These are phyloP conservation scores for Cutaneotrichosporon arboriforme DNA, from an alignment of 1,284 basidiomycete genomes.

Conservation along the genomic window DNA sequence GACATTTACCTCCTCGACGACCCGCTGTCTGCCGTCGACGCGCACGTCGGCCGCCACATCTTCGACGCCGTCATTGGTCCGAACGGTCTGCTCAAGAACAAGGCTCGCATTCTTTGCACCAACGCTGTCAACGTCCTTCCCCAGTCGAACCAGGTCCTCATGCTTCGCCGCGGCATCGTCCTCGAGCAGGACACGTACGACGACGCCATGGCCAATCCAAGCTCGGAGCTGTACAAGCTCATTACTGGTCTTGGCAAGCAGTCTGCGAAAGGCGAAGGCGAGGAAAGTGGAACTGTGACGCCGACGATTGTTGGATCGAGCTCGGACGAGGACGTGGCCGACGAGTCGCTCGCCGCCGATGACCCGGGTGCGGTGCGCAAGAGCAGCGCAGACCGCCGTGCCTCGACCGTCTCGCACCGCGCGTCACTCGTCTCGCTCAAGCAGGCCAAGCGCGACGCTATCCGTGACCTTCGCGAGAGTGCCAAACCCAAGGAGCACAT, in stretches of 20 bases:
- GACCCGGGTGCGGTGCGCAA: constrained; percentile 35
- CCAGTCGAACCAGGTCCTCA: constrained; percentile 72
- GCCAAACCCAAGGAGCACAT: constrained; percentile 64
- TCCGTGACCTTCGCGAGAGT: constrained; percentile 46
- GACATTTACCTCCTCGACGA: constrained; percentile 57
- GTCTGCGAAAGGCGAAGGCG: constrained; percentile 34
- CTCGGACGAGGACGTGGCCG: constrained; percentile 30
- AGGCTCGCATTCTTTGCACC: constrained; percentile 82
- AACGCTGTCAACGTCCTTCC: constrained; percentile 76
- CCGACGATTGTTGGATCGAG: constrained; percentile 33
- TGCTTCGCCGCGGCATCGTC: constrained; percentile 76
- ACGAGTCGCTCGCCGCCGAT: constrained; percentile 28
- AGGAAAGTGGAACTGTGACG: constrained; percentile 51
- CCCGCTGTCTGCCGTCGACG: constrained; percentile 57
- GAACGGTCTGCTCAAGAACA: constrained; percentile 71
- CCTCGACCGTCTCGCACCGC: constrained; percentile 36
- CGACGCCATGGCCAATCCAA: constrained; percentile 59
- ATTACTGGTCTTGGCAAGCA: constrained; percentile 56
- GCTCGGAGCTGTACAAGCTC: constrained; percentile 72
- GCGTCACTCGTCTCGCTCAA: constrained; percentile 43
- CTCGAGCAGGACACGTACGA: constrained; percentile 70
- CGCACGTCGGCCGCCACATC: constrained; percentile 63
- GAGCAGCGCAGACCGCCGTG: constrained; percentile 26
- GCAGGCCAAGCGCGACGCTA: constrained; percentile 45
- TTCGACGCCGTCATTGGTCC: constrained; percentile 87